Evolutionary conservation across 352 stramenopile genomes (phyloP).

Genomic region (Pythium coloratum): DNA sequence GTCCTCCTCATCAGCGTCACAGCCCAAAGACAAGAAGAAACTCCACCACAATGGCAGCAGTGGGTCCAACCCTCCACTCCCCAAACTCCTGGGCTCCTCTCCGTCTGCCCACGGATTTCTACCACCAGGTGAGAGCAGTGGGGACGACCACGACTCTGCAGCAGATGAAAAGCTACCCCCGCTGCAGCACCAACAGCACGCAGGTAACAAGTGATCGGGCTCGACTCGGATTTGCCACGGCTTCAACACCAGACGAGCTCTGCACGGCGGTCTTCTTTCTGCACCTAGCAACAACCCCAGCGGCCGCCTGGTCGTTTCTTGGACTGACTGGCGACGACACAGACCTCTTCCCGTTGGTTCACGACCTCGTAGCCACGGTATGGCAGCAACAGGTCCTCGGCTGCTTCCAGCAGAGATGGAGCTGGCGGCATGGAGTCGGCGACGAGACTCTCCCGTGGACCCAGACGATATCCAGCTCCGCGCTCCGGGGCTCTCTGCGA

Average conservation of each 20-base stretch:
- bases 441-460: neutral
- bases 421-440: neutral
- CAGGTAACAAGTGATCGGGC: conserved; percentile 10
- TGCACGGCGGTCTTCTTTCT: neutral
- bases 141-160: conserved; percentile 21
- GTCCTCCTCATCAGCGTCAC: neutral
- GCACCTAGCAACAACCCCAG: neutral
- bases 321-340: neutral
- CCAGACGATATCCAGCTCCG: neutral
- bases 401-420: neutral
- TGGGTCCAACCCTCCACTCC: conserved; percentile 40
- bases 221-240: too few species aligned
- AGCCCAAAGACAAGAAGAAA: conserved; percentile 43
- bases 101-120: conserved; percentile 30
- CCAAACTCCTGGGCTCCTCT: conserved; percentile 42
- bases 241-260: neutral
- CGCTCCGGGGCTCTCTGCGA: neutral
- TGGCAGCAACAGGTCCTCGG: conserved; percentile 9
- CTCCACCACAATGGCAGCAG: conserved; percentile 28
- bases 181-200: conserved; percentile 29
- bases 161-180: conserved; percentile 49
- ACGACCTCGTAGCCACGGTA: neutral
- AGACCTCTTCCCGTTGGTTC: neutral
- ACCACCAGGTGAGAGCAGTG: conserved; percentile 6
- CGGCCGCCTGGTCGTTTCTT: neutral